Base-by-base conservation (phyloP, 2,329 filamentous ascomycete species). In the Tolypocladium cylindrosporum region DNA sequence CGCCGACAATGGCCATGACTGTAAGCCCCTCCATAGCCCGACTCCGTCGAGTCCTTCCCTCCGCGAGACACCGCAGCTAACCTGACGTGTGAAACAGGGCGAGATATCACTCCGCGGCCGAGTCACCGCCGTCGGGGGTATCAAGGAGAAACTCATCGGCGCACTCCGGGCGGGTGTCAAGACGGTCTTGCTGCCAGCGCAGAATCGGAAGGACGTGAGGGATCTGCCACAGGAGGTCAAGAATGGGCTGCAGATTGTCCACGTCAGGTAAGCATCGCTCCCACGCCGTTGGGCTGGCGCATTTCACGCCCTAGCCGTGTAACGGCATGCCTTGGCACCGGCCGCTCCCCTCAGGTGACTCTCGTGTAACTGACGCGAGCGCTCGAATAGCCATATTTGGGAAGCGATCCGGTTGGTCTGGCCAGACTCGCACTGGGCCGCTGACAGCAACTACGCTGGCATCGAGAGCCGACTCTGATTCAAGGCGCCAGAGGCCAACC, bases 111-210 rank as follows among this genome's bases (percentile, higher is more conserved):
- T 99, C 34, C 84, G 94, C 48, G 94, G 94, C 27, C 86, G 91
- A 63, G 89, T 99, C 58, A 90, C 94, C 74, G 91, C 93, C 34
- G 94, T 99, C 41, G 94, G 94, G 56, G 94, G 94, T 21, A 97
- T 99, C 76, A 97, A 97, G 75, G 93, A 99, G 83, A 99, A 99
- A 74, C 80, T 97, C 56, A 97, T 99, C 69, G 94, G 94, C 27
- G 94, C 94, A 10, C 79, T 95, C 69, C 83, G 93, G 57, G 94
- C 94, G 2, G 94, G 94, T 36, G 93, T 99, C 61, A 96, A 96
- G 80, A 93, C 90, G 39, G 93, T 99, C 9, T 72, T 99, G 60
- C 77, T 99, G 9, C 94, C 94, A 3, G 83, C 87, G 39, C 88
- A 90, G 65, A 99, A 99, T 71, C 83, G 87, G 62, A 97, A 97